Conservation (phyloP, 2,329 filamentous ascomycete species). For the Cercospora beticola region DNA sequence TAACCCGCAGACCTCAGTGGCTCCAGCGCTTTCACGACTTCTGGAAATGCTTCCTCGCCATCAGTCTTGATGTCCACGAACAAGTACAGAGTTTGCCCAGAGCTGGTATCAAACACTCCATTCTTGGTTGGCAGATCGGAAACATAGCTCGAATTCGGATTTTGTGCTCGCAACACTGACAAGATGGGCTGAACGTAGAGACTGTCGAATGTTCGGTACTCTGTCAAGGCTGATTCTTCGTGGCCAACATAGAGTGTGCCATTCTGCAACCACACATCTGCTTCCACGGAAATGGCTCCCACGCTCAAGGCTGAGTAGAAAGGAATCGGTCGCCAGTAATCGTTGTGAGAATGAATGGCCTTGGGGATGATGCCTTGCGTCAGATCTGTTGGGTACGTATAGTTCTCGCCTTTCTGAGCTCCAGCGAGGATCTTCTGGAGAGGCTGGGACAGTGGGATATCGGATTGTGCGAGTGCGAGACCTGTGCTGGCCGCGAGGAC, state of each 20-base stretch:
- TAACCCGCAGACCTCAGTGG: constrained; percentile 56
- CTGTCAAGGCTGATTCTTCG: constrained; percentile 52
- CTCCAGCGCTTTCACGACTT: constrained; percentile 56
- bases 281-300: constrained; percentile 59
- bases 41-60: constrained; percentile 56
- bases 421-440: constrained; percentile 58
- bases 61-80: constrained; percentile 65
- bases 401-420: constrained; percentile 53
- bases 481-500: constrained; percentile 13
- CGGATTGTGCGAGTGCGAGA: constrained; percentile 30
- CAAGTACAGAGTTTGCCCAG: constrained; percentile 61
- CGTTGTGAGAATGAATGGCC: constrained; percentile 58
- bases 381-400: constrained; percentile 61
- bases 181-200: constrained; percentile 62
- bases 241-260: constrained; percentile 59
- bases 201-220: constrained; percentile 54
- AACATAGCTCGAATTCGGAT: constrained; percentile 54
- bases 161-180: constrained; percentile 56
- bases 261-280: constrained; percentile 60
- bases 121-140: constrained; percentile 50
- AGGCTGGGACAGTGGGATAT: constrained; percentile 45
- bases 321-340: constrained; percentile 55
- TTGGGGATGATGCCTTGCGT: constrained; percentile 61
- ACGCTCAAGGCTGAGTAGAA: constrained; percentile 56
- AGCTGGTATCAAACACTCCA: constrained; percentile 60